phyloP scores from a whole-genome alignment of 495 filamentous ascomycete genomes.

The Lasiosphaeriaceae sp. region DNA sequence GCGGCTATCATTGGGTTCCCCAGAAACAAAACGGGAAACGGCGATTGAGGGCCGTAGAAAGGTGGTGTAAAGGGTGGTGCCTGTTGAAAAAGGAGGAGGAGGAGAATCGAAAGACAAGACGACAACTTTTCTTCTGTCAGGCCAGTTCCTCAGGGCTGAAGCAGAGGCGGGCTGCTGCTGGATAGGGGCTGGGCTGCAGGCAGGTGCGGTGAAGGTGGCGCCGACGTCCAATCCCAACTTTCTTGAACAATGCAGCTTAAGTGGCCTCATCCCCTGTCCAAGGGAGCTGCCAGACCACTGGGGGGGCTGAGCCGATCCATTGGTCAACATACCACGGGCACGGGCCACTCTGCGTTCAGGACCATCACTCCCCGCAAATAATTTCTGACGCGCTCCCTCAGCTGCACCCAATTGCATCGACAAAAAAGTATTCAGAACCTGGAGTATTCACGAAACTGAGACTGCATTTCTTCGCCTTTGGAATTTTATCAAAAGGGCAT shows the following conservation, averaged over 20 bases:
- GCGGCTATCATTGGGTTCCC: conserved; percentile 26
- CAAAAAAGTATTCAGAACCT: too few relatives aligned
- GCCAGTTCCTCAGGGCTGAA: conserved; percentile 14
- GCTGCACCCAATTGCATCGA: too few relatives aligned
- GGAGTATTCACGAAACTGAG: too few relatives aligned
- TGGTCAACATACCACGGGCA: background rate
- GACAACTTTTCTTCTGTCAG: background rate
- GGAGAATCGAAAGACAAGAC: conserved; percentile 11
- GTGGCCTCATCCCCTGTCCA: conserved; percentile 22
- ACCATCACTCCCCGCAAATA: too few relatives aligned
- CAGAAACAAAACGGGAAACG: conserved; percentile 4
- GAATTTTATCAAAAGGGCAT: too few relatives aligned
- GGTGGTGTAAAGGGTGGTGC: too few relatives aligned
- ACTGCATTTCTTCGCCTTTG: too few relatives aligned
- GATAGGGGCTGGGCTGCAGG: conserved; percentile 27
- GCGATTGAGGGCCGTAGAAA: background rate
- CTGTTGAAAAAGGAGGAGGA: background rate
- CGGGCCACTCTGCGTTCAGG: background rate
- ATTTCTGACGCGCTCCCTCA: too few relatives aligned
- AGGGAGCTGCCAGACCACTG: background rate
- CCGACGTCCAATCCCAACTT: conserved; percentile 7
- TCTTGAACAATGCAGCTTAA: conserved; percentile 28
- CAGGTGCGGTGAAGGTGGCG: conserved; percentile 13
- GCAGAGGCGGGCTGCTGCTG: conserved; percentile 9
- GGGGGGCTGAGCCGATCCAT: background rate